These are phyloP conservation scores for Plantago elongata DNA, from an alignment of 257 asterid genomes.

Conservation along the genomic window DNA sequence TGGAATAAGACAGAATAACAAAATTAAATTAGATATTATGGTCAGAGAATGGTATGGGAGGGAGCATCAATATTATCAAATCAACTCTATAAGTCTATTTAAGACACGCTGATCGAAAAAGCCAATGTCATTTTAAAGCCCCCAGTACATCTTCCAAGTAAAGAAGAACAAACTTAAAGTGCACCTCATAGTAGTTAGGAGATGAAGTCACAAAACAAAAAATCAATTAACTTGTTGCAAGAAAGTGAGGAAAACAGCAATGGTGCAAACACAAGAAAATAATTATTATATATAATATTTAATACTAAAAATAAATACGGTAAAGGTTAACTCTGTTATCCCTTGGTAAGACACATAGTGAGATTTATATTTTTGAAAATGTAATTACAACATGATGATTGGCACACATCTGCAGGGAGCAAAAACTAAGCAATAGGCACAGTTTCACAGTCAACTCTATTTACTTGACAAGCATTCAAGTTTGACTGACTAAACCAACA, in stretches of 20 bases:
- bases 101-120: constrained; percentile 9
- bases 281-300: too few species aligned
- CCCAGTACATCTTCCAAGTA: too few species aligned
- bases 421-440: background rate
- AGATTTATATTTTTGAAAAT: background rate
- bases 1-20: constrained; percentile 28
- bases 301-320: too few species aligned
- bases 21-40: constrained; percentile 17
- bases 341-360: background rate
- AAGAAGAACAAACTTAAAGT: too few species aligned
- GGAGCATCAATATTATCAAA: background rate
- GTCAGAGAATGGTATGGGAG: background rate
- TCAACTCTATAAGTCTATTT: constrained; percentile 1
- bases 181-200: too few species aligned
- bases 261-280: too few species aligned
- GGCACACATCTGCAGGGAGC: background rate
- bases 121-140: constrained; percentile 4
- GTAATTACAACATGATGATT: background rate
- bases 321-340: too few species aligned
- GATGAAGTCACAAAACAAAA: too few species aligned
- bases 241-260: too few species aligned
- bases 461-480: background rate
- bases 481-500: constrained; percentile 9
- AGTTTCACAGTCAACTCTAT: background rate
- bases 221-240: too few species aligned